A percentile compares a stretch with the other conserved stretches of the same genome.
Evolutionary conservation across 2,329 filamentous ascomycete species (phyloP).

Genomic region (Talaromyces sp.): DNA sequence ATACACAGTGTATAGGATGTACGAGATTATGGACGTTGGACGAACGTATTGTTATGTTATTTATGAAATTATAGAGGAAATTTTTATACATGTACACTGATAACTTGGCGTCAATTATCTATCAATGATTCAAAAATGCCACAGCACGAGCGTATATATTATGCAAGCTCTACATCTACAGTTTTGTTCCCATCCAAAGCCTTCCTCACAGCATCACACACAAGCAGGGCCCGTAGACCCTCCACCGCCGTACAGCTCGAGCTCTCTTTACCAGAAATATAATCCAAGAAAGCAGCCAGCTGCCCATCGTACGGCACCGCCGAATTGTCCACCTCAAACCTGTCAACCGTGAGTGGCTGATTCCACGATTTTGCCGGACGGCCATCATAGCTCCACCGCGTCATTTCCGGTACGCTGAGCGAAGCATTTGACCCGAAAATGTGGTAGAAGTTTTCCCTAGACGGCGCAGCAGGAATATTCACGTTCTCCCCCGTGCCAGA

Average conservation of each 20-base stretch:
- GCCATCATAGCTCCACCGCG: slow-evolving; percentile 42
- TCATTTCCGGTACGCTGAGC: slow-evolving; percentile 52
- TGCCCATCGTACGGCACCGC: slow-evolving; percentile 49
- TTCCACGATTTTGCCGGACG: slow-evolving; percentile 39
- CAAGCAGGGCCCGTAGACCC: slow-evolving; percentile 46
- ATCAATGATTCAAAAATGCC: background rate
- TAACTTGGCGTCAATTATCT: too few species aligned
- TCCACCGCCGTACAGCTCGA: slow-evolving; percentile 46
- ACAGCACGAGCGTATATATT: background rate
- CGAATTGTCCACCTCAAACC: slow-evolving; percentile 19
- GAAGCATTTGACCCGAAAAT: slow-evolving; percentile 49
- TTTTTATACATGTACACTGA: too few species aligned
- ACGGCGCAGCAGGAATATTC: slow-evolving; percentile 35
- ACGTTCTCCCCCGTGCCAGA: slow-evolving; percentile 55
- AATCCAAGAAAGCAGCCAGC: slow-evolving; percentile 46
- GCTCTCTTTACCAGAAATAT: slow-evolving; percentile 38
- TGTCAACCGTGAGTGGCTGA: slow-evolving; percentile 28
- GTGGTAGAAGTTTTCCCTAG: slow-evolving; percentile 43
- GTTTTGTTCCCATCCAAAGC: background rate
- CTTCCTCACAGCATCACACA: slow-evolving; percentile 18
- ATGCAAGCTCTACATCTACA: background rate
- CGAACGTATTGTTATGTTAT: too few species aligned
- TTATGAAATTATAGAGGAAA: too few species aligned
- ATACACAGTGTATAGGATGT: background rate
- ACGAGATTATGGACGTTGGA: background rate